Base-by-base conservation (phyloP, 2,329 filamentous ascomycete genomes). In the Exophiala phaeomuriformis region DNA sequence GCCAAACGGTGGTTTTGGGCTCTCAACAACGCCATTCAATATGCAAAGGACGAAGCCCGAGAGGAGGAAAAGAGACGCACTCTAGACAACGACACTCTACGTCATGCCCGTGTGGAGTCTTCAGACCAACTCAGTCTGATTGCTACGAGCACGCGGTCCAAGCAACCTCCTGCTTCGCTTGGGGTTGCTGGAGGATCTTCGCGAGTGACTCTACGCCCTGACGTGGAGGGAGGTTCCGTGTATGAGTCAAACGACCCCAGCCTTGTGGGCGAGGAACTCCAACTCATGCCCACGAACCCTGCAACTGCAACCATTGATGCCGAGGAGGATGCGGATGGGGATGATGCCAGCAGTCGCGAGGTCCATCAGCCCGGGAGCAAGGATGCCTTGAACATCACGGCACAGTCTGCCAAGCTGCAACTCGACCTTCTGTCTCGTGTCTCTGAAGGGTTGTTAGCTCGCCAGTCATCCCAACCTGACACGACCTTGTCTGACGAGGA, bases 1-100 rank as follows among this genome's bases (percentile, higher is more conserved):
- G 91, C 93, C 4, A 98, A 98, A 72, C 82, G 93, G 51, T 98
- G 93, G 93, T 98, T 94, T 71, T 98, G 93, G 93, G 88, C 93
- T 0, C 76, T 98, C 59, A 98, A 98, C 73, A 98, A 98, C 68
- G 91, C 93, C 4, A 98, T 98, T 47, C 93, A 97, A 68, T 97
- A 89, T 86, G 85, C 89, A 59, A 98, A 98, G 70, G 93, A 98
- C 65, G 93, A 97, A 71, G 90, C 89, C 5, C 90, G 86, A 63
- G 89, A 95, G 68, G 91, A 96, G 64, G 85, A 91, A 66, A 83
- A 78, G 61, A 83, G 90, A 56, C 83, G 83, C 33, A 82, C 82
- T 5, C 83, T 83, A 52, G 86, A 85, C 63, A 85, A 84, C 4
- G 88, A 93, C 68, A 77, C 84, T 35, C 71, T 95, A 48, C 82